A percentile compares a stretch with the other conserved stretches of the same genome.
These are phyloP conservation scores for Komagataella populi DNA, from an alignment of 805 yeast species.

Conservation along the genomic window DNA sequence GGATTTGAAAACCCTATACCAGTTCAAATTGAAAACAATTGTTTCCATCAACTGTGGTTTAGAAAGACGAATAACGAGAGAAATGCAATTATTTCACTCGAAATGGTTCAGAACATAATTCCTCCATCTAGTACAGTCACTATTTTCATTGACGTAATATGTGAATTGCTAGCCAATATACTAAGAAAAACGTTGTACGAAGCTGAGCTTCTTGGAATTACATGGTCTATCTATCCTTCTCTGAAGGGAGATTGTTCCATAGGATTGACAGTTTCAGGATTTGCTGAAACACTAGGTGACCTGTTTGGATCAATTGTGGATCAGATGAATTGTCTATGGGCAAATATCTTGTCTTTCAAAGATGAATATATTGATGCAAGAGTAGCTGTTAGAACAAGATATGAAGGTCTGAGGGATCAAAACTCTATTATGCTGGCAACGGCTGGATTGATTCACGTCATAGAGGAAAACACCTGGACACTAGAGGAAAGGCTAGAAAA, in stretches of 20 bases:
- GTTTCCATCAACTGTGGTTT: slow-evolving; percentile 30
- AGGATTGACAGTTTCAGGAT: slow-evolving; percentile 40
- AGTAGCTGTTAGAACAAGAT: slow-evolving; percentile 30
- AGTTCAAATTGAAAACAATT: neutral
- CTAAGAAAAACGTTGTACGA: slow-evolving; percentile 33
- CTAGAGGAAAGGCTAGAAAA: slow-evolving; percentile 42
- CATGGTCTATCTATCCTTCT: slow-evolving; percentile 45
- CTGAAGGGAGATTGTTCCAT: slow-evolving; percentile 40
- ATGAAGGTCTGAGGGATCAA: slow-evolving; percentile 25
- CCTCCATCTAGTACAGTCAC: slow-evolving; percentile 22
- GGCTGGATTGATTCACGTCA: slow-evolving; percentile 31
- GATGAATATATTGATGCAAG: slow-evolving; percentile 32
- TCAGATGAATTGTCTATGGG: slow-evolving; percentile 4
- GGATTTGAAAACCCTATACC: neutral
- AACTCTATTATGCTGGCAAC: slow-evolving; percentile 35
- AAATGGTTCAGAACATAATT: slow-evolving; percentile 20
- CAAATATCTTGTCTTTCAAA: slow-evolving; percentile 8
- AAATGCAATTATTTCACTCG: slow-evolving; percentile 26
- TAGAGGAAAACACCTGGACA: slow-evolving; percentile 45
- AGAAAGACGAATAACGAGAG: slow-evolving; percentile 4
- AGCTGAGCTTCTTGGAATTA: slow-evolving; percentile 37
- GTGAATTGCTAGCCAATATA: slow-evolving; percentile 28
- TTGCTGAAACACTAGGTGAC: slow-evolving; percentile 21
- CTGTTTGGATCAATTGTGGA: slow-evolving; percentile 21
- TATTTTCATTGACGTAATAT: slow-evolving; percentile 38